Conservation (phyloP, 108 stramenopile species). For the Skeletonema potamos region DNA sequence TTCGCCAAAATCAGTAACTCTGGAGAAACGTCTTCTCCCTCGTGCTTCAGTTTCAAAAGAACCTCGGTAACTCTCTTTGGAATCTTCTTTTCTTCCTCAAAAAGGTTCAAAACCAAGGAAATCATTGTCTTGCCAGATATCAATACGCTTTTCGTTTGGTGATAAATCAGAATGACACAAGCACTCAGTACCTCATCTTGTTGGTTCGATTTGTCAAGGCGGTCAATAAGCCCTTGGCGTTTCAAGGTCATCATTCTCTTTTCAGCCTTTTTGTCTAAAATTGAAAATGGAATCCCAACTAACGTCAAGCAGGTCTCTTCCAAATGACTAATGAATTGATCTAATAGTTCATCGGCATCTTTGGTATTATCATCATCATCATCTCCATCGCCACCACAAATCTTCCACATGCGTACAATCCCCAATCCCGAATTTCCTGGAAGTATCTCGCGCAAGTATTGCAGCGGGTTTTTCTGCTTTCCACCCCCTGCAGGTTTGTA, state of each 20-base stretch:
- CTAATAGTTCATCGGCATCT: conserved; percentile 7
- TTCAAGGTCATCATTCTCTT: conserved; percentile 17
- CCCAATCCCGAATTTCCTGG: conserved; percentile 12
- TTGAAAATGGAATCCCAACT: conserved; percentile 34
- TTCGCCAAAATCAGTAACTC: conserved; percentile 9
- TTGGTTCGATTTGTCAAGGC: conserved; percentile 5
- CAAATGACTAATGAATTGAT: conserved; percentile 20
- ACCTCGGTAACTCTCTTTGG: not conserved
- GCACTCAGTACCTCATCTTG: conserved; percentile 8
- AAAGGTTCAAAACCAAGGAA: not conserved
- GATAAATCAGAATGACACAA: conserved; percentile 19
- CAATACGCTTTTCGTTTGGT: conserved; percentile 13
- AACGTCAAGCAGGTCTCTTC: conserved; percentile 14
- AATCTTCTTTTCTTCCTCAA: conserved; percentile 28
- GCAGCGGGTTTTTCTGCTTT: conserved; percentile 2
- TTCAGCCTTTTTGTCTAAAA: conserved; percentile 33
- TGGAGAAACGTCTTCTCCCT: not conserved
- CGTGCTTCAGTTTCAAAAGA: not conserved
- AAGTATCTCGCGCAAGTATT: conserved; percentile 10
- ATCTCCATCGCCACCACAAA: not conserved
- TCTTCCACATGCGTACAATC: conserved; percentile 22
- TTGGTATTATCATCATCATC: not conserved
- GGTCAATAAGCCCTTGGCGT: conserved; percentile 11
- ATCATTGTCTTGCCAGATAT: conserved; percentile 15
- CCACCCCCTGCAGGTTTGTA: conserved; percentile 17